Base-by-base conservation (phyloP, 2,329 filamentous ascomycete species). In the Ilyonectria destructans region DNA sequence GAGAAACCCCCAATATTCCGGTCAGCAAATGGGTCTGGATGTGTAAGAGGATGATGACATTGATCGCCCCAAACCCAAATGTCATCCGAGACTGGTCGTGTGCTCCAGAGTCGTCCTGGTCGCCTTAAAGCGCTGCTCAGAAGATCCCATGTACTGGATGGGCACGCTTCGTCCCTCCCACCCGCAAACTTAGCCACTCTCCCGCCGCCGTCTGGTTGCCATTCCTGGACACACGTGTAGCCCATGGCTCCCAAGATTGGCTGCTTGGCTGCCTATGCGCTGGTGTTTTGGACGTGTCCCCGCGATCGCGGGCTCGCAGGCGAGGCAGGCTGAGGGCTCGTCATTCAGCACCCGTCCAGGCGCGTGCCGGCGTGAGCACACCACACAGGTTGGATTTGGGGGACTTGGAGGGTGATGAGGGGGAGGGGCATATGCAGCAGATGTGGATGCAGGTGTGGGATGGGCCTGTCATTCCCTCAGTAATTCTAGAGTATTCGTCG, bases 141-240 rank as follows among this genome's bases (percentile, higher is more conserved):
- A 43, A n/a, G 40, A 43, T 15, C 29, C 31, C 51, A 35, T 35
- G n/a, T 19, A 54, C 51, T 54, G 48, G 23, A 31, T 31, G 19
- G 3, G 12, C 15, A 56, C 40, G 26, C 26, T 12, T 48, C n/a
- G 56, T 29, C 33, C 45, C 58, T 56, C 52, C 55, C 33, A 29
- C 31, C 59, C 33, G 37, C 51, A 13, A 37, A 23, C 58, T 62
- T 51, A 52, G 45, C 46, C 65, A 37, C 52, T 23, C 5, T 54
- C 43, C 69, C 62, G 35, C 66, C 46, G 60, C 65, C 71, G 59
- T 66, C 62, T 52, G 43, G 26, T 43, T 8, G 31, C 62, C 62
- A 65, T 65, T 63, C 62, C 55, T 65, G 40, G 33, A 57, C 67
- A 76, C 74, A 76, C 74, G 74, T 76, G 74, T 76, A 76, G 67